These are phyloP conservation scores for Drechslerella stenobrocha DNA, from an alignment of 2,329 filamentous ascomycete genomes.

Conservation along the genomic window DNA sequence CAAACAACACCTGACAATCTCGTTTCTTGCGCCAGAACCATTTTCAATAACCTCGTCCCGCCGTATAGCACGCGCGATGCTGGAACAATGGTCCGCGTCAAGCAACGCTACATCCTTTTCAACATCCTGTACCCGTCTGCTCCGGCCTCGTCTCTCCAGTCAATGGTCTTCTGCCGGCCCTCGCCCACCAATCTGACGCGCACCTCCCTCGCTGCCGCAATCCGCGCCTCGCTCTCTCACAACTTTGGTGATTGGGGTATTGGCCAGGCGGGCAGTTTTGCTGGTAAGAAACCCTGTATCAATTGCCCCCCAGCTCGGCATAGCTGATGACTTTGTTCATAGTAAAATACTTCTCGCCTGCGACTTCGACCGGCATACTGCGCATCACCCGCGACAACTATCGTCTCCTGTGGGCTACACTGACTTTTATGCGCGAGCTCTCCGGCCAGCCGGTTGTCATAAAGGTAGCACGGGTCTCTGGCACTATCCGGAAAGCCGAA, in stretches of 20 bases:
- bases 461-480: conserved; percentile 81
- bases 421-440: conserved; percentile 76
- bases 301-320: neutral
- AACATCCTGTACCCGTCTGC: conserved; percentile 83
- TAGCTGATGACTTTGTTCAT: conserved; percentile 22
- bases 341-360: conserved; percentile 91
- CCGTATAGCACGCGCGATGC: neutral
- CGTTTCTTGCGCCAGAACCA: no score
- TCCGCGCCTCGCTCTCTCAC: conserved; percentile 70
- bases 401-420: conserved; percentile 82
- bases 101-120: conserved; percentile 92
- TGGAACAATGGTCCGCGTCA: conserved; percentile 82
- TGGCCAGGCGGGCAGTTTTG: conserved; percentile 70
- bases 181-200: conserved; percentile 72
- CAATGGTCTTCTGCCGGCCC: conserved; percentile 76
- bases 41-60: neutral
- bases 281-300: conserved; percentile 65
- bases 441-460: conserved; percentile 72
- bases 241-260: conserved; percentile 89
- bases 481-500: conserved; percentile 89
- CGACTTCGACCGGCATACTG: conserved; percentile 93
- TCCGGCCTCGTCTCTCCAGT: conserved; percentile 57
- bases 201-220: conserved; percentile 67
- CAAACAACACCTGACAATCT: no score
- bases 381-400: conserved; percentile 80